Base-by-base conservation (phyloP, 805 yeast species). In the Isabelozyma pseudorhagii region DNA sequence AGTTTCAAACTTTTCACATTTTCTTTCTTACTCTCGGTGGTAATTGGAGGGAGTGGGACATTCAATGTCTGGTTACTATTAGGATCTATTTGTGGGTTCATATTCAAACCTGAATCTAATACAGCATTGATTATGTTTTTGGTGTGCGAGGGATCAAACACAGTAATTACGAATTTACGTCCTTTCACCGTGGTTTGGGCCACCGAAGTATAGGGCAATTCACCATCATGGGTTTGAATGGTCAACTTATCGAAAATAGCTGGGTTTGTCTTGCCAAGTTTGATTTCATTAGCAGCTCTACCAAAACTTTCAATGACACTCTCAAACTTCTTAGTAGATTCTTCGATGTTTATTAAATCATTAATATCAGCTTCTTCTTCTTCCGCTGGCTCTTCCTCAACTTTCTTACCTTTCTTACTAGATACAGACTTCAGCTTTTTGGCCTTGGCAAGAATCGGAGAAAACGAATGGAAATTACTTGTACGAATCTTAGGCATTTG, bases 61-160 rank as follows among this genome's bases (percentile, higher is more conserved):
- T 82, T 83, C 59, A 93, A 72, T 31, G 85, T 76, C 66, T 87
- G 96, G 34, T 84, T 83, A 62, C 87, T 87, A 47, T 80, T 72
- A 1, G 88, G 81, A 51, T 89, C 92, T 18, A 74, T 75, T 61
- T 87, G 92, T 1, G 98, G 96, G 51, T 85, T 89, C 75, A 93
- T 67, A 59, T 88, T 87, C 62, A 89, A 69, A 8, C 81, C 80
- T 0, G 92, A 75, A 1, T 80, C 85, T 51, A 89, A 65, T 15
- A 93, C 83, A 0, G 92, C 77, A 46, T 90, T 83, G 28, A 87
- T 78, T 28, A 93, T 80, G 52, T 80, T 77, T 57, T 89, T 86
- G 39, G 82, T 77, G 55, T 88, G 79, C 46, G 76, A 77, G 6
- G 96, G 96, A 60, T 93, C 97, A 66, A 86, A 93, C 1, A 91